phyloP scores from a whole-genome alignment of 768 basidiomycete species.

The Psilocybe azurescens region DNA sequence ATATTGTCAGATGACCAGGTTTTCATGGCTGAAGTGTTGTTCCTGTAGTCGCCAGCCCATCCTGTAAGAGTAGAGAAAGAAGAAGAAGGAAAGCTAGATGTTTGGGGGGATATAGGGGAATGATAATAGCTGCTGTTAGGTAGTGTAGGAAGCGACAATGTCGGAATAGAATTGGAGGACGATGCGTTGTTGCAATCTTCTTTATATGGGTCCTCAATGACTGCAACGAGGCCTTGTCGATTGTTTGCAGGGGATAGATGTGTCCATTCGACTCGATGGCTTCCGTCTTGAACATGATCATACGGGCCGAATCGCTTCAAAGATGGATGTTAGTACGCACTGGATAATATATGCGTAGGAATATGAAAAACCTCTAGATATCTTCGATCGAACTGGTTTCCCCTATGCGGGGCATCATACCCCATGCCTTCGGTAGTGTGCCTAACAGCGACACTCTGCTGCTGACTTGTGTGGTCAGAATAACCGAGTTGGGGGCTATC shows the following conservation, averaged over 20 bases:
- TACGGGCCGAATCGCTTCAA: conserved; percentile 26
- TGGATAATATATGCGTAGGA: background rate
- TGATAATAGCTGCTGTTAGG: conserved; percentile 24
- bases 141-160: conserved; percentile 19
- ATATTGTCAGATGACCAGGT: conserved; percentile 16
- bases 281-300: conserved; percentile 23
- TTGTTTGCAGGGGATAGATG: conserved; percentile 20
- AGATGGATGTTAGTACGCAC: conserved; percentile 4
- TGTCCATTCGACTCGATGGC: conserved; percentile 29
- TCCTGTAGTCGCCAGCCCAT: conserved; percentile 40
- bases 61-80: conserved; percentile 43
- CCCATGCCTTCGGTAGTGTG: conserved; percentile 28
- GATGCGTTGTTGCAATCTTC: conserved; percentile 23
- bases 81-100: conserved; percentile 21
- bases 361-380: conserved; percentile 30
- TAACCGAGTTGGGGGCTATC: conserved; percentile 16
- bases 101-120: conserved; percentile 13
- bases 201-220: conserved; percentile 33
- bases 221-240: conserved; percentile 28
- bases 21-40: conserved; percentile 17
- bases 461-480: conserved; percentile 13
- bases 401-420: conserved; percentile 25
- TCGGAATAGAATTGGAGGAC: conserved; percentile 22
- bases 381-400: conserved; percentile 26
- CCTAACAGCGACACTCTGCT: conserved; percentile 9